Conservation (phyloP, 805 yeast genomes). For the Suhomyces kilbournensis region DNA sequence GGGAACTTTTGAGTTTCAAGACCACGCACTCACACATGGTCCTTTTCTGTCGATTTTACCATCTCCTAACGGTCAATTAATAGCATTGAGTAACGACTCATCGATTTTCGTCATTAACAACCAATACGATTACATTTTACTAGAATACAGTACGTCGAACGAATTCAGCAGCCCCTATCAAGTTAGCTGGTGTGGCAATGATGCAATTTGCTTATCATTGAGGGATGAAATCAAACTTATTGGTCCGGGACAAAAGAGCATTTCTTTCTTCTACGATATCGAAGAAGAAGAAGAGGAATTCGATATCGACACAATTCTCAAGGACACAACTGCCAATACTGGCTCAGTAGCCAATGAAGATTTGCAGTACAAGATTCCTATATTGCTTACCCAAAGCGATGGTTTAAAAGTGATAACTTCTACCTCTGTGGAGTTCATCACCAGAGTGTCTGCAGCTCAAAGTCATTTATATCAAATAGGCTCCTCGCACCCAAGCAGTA, state of each 20-base stretch:
- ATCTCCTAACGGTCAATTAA: slow-evolving; percentile 56
- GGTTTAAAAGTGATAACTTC: slow-evolving; percentile 68
- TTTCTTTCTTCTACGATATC: slow-evolving; percentile 49
- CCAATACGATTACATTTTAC: slow-evolving; percentile 42
- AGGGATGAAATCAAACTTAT: slow-evolving; percentile 64
- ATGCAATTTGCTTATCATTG: slow-evolving; percentile 65
- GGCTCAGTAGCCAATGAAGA: slow-evolving; percentile 7
- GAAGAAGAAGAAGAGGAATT: slow-evolving; percentile 28
- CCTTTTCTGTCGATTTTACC: slow-evolving; percentile 42
- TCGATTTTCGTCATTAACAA: slow-evolving; percentile 51
- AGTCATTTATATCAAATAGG: slow-evolving; percentile 75
- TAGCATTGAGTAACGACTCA: slow-evolving; percentile 44
- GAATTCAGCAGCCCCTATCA: slow-evolving; percentile 41
- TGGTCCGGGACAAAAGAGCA: slow-evolving; percentile 64
- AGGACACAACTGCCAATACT: slow-evolving; percentile 2
- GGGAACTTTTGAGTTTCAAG: slow-evolving; percentile 25
- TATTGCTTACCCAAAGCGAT: slow-evolving; percentile 56
- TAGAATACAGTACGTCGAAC: slow-evolving; percentile 43
- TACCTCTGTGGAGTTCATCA: slow-evolving; percentile 56
- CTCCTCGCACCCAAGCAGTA: slow-evolving; percentile 77
- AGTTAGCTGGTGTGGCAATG: slow-evolving; percentile 82
- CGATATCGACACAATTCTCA: slow-evolving; percentile 23
- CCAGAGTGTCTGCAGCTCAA: slow-evolving; percentile 57
- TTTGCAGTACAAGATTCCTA: slow-evolving; percentile 31
- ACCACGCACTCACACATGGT: slow-evolving; percentile 45